Evolutionary conservation across 139 green algal genomes (phyloP), one percentile per base, ranked within the genome.

Genomic region (Diplosphaera chodatii): DNA sequence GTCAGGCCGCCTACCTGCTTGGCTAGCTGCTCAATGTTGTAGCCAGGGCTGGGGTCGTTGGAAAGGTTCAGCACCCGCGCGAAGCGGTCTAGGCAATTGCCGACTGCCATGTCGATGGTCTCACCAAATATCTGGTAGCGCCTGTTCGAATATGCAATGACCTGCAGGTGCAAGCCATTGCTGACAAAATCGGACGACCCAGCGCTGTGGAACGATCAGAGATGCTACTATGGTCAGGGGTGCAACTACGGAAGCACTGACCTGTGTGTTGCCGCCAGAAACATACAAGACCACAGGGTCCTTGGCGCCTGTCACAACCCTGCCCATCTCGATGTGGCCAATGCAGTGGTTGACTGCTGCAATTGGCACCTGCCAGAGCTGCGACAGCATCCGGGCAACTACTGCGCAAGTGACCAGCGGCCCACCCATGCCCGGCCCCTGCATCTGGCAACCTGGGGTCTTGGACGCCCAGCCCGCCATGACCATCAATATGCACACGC

Each of bases 21-120:
- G n/a, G 92, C 92, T 48, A 92, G 70, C 80, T 97, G 92, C 83
- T 97, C 92, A 62, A 97, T 96, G 87, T 97, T 96, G 79, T 96
- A 96, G 3, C 92, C 92, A 41, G 75, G 87, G 80, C 78, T 85
- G 55, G 89, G 89, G 68, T 94, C 86, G 75, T 94, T 94, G 25
- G 87, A 85, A 28, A 95, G 76, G 65, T 77, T 77, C 22, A 96
- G 64, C 41, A 91, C 76, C 1, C 92, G 76, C 6, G 92, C 92
- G 81, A 97, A 96, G 68, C 88, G 77, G 79, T 97, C 92, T 33
- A 97, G 78, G 69, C 83, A 92, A 78, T 97, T 97, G 27, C 92
- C 92, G 13, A 97, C 89, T 4, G 92, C 92, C 23, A 97, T 91
- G 77, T 97, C 92, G 32, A 97, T 96, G 4, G 92, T 97, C 80